Evolutionary conservation across 495 filamentous ascomycete genomes (phyloP).

Genomic region (Amniculicola lignicola): DNA sequence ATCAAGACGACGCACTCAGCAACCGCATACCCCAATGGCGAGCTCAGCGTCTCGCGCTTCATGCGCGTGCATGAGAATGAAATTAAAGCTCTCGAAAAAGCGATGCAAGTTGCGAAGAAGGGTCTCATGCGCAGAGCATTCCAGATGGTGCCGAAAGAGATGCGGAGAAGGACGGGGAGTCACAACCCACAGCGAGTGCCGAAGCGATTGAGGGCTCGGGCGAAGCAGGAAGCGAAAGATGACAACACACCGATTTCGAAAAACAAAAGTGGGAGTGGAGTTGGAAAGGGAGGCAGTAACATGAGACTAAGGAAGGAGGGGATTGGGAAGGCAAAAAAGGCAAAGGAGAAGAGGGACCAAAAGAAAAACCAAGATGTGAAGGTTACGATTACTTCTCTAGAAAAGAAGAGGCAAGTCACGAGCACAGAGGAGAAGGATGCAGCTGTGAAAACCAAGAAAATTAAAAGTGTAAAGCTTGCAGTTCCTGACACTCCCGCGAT

Average conservation of each 20-base stretch:
- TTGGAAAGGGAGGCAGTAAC: slow-evolving; percentile 50
- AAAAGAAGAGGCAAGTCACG: not conserved
- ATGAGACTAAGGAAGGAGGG: slow-evolving; percentile 79
- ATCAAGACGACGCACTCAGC: slow-evolving; percentile 11
- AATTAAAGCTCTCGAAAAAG: slow-evolving; percentile 76
- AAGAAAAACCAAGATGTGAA: slow-evolving; percentile 9
- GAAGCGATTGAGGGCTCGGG: slow-evolving; percentile 65
- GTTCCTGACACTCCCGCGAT: slow-evolving; percentile 61
- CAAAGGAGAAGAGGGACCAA: slow-evolving; percentile 42
- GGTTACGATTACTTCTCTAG: slow-evolving; percentile 9
- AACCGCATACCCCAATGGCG: slow-evolving; percentile 28
- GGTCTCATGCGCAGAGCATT: slow-evolving; percentile 72
- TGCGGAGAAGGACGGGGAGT: slow-evolving; percentile 84
- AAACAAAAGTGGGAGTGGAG: slow-evolving; percentile 65
- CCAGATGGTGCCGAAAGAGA: slow-evolving; percentile 77
- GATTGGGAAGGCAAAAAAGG: slow-evolving; percentile 63
- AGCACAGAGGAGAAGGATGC: not conserved
- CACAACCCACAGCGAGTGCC: slow-evolving; percentile 95
- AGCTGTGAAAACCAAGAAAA: slow-evolving; percentile 5
- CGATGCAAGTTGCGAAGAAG: slow-evolving; percentile 69
- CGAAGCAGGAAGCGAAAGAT: slow-evolving; percentile 76
- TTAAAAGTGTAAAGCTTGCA: slow-evolving; percentile 66
- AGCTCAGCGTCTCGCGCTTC: slow-evolving; percentile 48
- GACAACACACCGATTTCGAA: slow-evolving; percentile 89
- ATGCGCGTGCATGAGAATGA: slow-evolving; percentile 80